These are phyloP conservation scores for Cairneyella variabilis DNA, from an alignment of 495 filamentous ascomycete species.

Conservation along the genomic window DNA sequence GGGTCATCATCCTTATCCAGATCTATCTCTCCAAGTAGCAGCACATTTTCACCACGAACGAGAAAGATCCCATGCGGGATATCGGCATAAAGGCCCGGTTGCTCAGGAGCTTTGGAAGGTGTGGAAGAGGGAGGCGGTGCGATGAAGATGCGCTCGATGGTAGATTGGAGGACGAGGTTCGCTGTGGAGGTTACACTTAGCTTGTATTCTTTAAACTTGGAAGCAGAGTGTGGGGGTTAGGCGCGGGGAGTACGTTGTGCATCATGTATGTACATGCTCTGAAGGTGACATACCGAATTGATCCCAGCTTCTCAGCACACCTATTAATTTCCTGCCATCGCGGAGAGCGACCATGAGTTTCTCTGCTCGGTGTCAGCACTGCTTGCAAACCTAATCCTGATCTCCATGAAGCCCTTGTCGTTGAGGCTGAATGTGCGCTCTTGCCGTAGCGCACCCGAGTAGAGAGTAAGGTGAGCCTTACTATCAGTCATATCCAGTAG, in stretches of 20 bases:
- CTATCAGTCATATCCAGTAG: constrained; percentile 94
- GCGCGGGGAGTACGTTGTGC: too few species aligned
- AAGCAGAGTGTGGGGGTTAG: background rate
- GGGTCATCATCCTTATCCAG: constrained; percentile 91
- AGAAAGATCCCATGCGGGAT: constrained; percentile 78
- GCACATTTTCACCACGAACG: constrained; percentile 89
- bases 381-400: background rate
- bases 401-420: too few species aligned
- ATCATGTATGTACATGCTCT: too few species aligned
- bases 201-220: too few species aligned
- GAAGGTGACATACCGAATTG: constrained; percentile 76
- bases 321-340: constrained; percentile 89
- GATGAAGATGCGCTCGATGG: constrained; percentile 74
- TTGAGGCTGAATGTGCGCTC: too few species aligned
- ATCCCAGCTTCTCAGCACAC: constrained; percentile 93
- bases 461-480: constrained; percentile 55
- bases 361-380: constrained; percentile 53
- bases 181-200: constrained; percentile 55
- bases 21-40: constrained; percentile 91
- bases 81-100: constrained; percentile 67
- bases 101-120: constrained; percentile 22
- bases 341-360: constrained; percentile 87
- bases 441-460: too few species aligned
- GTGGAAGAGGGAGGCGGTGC: constrained; percentile 19
- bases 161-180: constrained; percentile 91